These are phyloP conservation scores for Sclerospora graminicola DNA, from an alignment of 352 stramenopile species.

Conservation along the genomic window DNA sequence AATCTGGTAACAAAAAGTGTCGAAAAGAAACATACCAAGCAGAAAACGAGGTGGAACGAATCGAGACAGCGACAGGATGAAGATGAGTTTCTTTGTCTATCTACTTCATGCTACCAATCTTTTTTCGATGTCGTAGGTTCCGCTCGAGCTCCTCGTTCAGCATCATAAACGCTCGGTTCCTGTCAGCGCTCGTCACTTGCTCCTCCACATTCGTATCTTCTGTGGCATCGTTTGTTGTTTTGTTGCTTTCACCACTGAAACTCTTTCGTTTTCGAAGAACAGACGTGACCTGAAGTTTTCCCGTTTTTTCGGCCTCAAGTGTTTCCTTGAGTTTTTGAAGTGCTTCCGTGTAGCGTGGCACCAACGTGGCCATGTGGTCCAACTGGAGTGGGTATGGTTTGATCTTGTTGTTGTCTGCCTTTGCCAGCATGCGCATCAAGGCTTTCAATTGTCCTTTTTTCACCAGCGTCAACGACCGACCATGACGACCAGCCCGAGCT, in stretches of 20 bases:
- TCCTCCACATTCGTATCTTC: conserved; percentile 14
- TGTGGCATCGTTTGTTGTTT: not conserved
- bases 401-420: conserved; percentile 70
- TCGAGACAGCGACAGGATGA: conserved; percentile 4
- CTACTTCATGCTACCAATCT: too few relatives aligned
- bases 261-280: conserved; percentile 21
- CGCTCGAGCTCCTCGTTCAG: conserved; percentile 48
- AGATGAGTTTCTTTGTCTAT: not conserved
- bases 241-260: not conserved
- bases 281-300: conserved; percentile 44
- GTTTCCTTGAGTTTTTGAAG: conserved; percentile 69
- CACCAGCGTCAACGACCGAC: conserved; percentile 67
- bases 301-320: conserved; percentile 64
- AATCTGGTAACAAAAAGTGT: conserved; percentile 7
- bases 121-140: conserved; percentile 32
- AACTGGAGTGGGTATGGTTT: conserved; percentile 51
- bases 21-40: too few relatives aligned
- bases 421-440: conserved; percentile 76
- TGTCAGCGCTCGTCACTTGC: conserved; percentile 27
- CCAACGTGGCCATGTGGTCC: conserved; percentile 71
- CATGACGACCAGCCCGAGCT: conserved; percentile 66
- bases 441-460: conserved; percentile 78
- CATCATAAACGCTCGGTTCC: conserved; percentile 50
- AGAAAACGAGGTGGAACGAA: conserved; percentile 2
- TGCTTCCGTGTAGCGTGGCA: conserved; percentile 58